phyloP scores from a whole-genome alignment of 1,284 basidiomycete species.

The Fomitopsis pinicola region DNA sequence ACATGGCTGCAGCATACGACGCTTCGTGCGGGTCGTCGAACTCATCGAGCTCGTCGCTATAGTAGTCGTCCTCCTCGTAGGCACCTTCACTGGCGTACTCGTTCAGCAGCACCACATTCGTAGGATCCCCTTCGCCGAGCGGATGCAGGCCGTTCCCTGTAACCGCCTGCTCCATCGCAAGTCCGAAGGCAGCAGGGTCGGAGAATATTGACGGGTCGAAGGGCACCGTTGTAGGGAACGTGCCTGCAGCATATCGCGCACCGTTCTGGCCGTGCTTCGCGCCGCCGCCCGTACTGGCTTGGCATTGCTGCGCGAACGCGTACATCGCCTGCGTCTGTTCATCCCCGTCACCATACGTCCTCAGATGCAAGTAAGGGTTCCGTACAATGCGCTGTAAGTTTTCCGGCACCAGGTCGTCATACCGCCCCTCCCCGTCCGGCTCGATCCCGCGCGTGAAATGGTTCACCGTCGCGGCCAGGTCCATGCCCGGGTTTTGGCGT shows the following conservation, averaged over 20 bases:
- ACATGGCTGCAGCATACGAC: constrained; percentile 28
- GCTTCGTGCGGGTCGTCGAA: constrained; percentile 32
- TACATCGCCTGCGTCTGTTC: constrained; percentile 56
- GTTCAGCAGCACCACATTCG: constrained; percentile 38
- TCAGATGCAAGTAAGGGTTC: constrained; percentile 28
- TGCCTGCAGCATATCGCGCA: constrained; percentile 27
- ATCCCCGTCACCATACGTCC: constrained; percentile 29
- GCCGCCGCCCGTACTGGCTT: constrained; percentile 32
- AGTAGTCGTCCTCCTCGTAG: constrained; percentile 40
- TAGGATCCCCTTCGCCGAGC: constrained; percentile 26
- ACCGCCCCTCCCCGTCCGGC: constrained; percentile 33
- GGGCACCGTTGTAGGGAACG: constrained; percentile 29
- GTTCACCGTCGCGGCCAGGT: constrained; percentile 49
- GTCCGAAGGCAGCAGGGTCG: constrained; percentile 45
- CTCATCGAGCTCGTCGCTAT: constrained; percentile 42
- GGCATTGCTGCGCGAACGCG: constrained; percentile 64
- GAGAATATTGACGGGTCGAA: constrained; percentile 55
- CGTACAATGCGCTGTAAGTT: constrained; percentile 52
- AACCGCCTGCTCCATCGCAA: constrained; percentile 50
- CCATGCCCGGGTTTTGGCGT: constrained; percentile 33
- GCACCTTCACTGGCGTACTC: constrained; percentile 46
- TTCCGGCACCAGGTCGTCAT: constrained; percentile 49
- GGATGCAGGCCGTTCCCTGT: constrained; percentile 35
- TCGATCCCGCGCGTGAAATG: constrained; percentile 56
- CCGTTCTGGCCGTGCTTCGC: constrained; percentile 25